phyloP scores from a whole-genome alignment of 106 monocot species.

The Dendrobium huoshanense region DNA sequence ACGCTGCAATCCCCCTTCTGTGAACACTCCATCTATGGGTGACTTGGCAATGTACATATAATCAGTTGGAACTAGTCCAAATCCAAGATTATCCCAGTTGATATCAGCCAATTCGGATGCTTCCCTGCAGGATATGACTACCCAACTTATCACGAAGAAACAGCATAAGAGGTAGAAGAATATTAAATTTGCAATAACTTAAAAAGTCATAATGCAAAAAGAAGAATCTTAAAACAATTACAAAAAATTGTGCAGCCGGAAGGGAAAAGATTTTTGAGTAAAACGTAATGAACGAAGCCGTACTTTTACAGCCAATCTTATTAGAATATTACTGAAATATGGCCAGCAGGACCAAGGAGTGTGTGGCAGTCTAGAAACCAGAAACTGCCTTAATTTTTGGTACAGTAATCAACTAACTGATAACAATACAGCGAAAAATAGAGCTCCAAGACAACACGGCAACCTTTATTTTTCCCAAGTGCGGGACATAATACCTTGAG shows the following conservation, averaged over 20 bases:
- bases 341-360: too few relatives aligned
- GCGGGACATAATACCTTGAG: too few relatives aligned
- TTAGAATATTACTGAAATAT: too few relatives aligned
- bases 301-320: too few relatives aligned
- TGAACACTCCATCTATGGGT: slow-evolving; percentile 40
- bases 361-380: background rate
- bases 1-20: slow-evolving; percentile 46
- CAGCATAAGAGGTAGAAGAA: background rate
- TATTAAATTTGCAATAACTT: background rate
- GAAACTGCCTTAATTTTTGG: background rate
- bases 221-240: background rate
- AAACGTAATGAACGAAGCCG: too few relatives aligned
- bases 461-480: too few relatives aligned
- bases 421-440: too few relatives aligned
- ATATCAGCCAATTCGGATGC: slow-evolving; percentile 37
- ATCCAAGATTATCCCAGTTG: slow-evolving; percentile 82
- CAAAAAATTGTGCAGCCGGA: background rate
- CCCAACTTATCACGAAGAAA: slow-evolving; percentile 5
- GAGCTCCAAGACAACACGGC: too few relatives aligned
- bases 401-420: too few relatives aligned
- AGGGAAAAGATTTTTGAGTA: background rate
- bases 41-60: slow-evolving; percentile 81
- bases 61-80: slow-evolving; percentile 69
- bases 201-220: background rate
- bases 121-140: slow-evolving; percentile 26